Base-by-base conservation (phyloP, 2,329 filamentous ascomycete species). In the Cytospora paraplurivora region DNA sequence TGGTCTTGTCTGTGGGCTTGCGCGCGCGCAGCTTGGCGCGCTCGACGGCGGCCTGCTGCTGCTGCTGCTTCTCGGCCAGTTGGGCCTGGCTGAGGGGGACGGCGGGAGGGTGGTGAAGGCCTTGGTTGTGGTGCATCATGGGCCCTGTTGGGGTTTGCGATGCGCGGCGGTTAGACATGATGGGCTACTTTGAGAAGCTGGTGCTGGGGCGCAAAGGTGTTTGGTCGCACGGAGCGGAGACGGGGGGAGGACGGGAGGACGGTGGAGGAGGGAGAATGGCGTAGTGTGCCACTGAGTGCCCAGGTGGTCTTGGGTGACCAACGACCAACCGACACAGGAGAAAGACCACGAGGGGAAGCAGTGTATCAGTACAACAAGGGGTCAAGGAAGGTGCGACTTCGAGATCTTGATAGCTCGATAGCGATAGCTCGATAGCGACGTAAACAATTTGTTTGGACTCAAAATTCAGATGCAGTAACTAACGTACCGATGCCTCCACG, bases 1-100 rank as follows among this genome's bases (percentile, higher is more conserved):
- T 87, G 71, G 92, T 95, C 82, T 92, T 96, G 77, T 99, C 95
- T 64, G 93, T 97, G 1, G 95, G 95, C 77, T 94, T 96, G 73
- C 88, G 88, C 72, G 91, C 92, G 69, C 92, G 88, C 66, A 93
- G 87, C 76, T 93, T 92, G 53, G 90, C 88, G 67, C 86, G 82
- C 74, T 91, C 88, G 69, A 81, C 83, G 52, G 86, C 85, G 68
- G 82, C 77, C 64, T 78, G 75, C 67, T 80, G 78, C 62, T 80
- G 77, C 60, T 79, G 73, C 67, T 81, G 79, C 70, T 81, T 78
- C 72, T 81, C 79, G 57, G 76, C 80, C 37, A 83, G 76, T 70
- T 86, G 82, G n/a, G 81, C 79, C 67, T 81, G 81, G 55, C 82
- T 85, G 66, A 85, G 73, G 47, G 81, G 79, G 50, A 81, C 77